A percentile compares a stretch with the other conserved stretches of the same genome.
These are phyloP conservation scores for Abrus pulchellus DNA, from an alignment of 306 rosid species.

Conservation along the genomic window DNA sequence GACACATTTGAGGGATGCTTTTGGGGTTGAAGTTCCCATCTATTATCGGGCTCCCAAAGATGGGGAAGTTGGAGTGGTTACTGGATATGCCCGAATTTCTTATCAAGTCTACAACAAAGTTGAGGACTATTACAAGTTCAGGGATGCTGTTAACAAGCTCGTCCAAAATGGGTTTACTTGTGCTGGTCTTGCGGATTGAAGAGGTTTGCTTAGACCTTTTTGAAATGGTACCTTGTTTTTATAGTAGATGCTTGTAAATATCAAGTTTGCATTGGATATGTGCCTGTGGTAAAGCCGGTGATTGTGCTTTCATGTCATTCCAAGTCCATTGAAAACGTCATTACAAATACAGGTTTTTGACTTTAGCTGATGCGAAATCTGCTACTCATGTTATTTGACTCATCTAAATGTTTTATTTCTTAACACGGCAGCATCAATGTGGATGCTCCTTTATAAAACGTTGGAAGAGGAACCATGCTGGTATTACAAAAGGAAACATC, in stretches of 20 bases:
- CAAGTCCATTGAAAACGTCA: slow-evolving; percentile 9
- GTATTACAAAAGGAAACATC: background rate
- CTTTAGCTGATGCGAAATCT: slow-evolving; percentile 6
- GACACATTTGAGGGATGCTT: slow-evolving; percentile 75
- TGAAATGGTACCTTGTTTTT: slow-evolving; percentile 16
- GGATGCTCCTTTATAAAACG: slow-evolving; percentile 13
- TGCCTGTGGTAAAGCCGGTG: slow-evolving; percentile 17
- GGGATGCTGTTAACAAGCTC: slow-evolving; percentile 79
- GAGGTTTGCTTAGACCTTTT: slow-evolving; percentile 58
- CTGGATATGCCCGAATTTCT: slow-evolving; percentile 93
- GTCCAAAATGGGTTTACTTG: slow-evolving; percentile 76
- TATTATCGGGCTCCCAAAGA: slow-evolving; percentile 74
- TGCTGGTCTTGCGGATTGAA: slow-evolving; percentile 62
- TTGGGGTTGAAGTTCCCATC: slow-evolving; percentile 84
- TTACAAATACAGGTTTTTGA: slow-evolving; percentile 12
- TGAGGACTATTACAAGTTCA: slow-evolving; percentile 83
- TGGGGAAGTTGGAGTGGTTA: slow-evolving; percentile 64
- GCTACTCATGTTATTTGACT: background rate
- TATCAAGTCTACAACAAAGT: slow-evolving; percentile 87
- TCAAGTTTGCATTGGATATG: slow-evolving; percentile 29
- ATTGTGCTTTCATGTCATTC: slow-evolving; percentile 23
- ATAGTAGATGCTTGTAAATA: slow-evolving; percentile 15
- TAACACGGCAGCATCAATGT: slow-evolving; percentile 14
- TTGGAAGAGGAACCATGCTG: background rate
- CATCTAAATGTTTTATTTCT: background rate